phyloP scores from a whole-genome alignment of 805 yeast genomes.

The Myxozyma geophila region DNA sequence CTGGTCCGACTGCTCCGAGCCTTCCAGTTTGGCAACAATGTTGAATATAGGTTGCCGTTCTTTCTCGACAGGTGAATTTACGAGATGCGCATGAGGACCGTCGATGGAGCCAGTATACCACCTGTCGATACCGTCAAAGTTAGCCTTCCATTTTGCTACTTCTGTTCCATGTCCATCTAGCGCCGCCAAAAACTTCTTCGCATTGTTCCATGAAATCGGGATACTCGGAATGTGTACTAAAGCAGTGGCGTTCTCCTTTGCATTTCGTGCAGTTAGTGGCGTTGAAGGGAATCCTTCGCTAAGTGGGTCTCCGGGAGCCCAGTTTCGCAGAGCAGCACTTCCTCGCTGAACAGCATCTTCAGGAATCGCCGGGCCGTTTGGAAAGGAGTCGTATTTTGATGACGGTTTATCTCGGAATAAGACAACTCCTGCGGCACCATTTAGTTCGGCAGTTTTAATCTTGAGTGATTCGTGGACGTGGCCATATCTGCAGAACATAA shows the following conservation, averaged over 20 bases:
- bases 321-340: conserved; percentile 64
- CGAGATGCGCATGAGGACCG: conserved; percentile 26
- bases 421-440: conserved; percentile 68
- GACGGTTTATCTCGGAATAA: conserved; percentile 73
- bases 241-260: conserved; percentile 47
- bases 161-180: conserved; percentile 50
- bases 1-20: conserved; percentile 49
- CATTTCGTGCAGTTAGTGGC: conserved; percentile 47
- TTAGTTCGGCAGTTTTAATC: conserved; percentile 72
- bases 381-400: conserved; percentile 59
- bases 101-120: conserved; percentile 38
- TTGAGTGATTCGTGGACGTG: conserved; percentile 70
- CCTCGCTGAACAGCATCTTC: conserved; percentile 79
- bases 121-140: conserved; percentile 41
- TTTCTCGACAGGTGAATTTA: conserved; percentile 53
- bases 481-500: conserved; percentile 72
- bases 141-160: conserved; percentile 29
- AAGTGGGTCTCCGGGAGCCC: conserved; percentile 76
- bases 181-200: conserved; percentile 49
- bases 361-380: conserved; percentile 76
- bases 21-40: conserved; percentile 65
- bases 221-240: conserved; percentile 76
- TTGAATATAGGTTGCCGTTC: conserved; percentile 66
- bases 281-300: conserved; percentile 69
- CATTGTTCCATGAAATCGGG: conserved; percentile 79